A percentile compares a stretch with the other conserved stretches of the same genome.
These are phyloP conservation scores for Alliaria petiolata DNA, from an alignment of 345 rosid genomes.

Conservation along the genomic window DNA sequence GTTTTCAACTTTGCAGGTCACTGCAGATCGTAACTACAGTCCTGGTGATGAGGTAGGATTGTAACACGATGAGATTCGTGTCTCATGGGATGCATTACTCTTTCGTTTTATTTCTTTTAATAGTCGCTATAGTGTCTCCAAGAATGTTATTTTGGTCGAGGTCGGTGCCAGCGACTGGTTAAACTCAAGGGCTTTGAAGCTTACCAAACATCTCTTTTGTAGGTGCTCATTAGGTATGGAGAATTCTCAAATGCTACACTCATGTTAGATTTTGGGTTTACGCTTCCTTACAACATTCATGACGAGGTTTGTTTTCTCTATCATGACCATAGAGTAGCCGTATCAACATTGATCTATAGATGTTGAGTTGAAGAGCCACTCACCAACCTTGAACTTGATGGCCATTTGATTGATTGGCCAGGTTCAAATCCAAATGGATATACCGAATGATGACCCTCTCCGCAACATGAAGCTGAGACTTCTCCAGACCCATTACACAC, in stretches of 20 bases:
- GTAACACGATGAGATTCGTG: background rate
- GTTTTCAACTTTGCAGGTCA: constrained; percentile 48
- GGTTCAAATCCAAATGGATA: constrained; percentile 54
- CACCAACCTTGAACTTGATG: constrained; percentile 6
- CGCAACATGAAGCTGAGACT: constrained; percentile 51
- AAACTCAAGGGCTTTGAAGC: background rate
- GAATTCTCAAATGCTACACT: constrained; percentile 69
- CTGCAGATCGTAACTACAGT: constrained; percentile 67
- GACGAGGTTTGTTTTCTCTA: constrained; percentile 59
- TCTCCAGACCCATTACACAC: constrained; percentile 44
- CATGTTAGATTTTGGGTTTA: constrained; percentile 78
- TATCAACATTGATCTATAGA: constrained; percentile 3
- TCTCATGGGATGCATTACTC: background rate
- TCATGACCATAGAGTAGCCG: background rate
- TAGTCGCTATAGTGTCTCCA: background rate
- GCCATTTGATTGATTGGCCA: constrained; percentile 27
- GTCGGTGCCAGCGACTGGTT: background rate
- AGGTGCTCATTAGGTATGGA: constrained; percentile 76
- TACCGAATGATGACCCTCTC: constrained; percentile 49
- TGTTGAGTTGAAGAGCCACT: background rate
- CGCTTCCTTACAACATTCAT: constrained; percentile 57
- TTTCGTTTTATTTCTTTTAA: background rate
- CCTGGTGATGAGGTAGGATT: constrained; percentile 72
- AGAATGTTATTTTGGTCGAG: background rate
- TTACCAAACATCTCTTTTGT: constrained; percentile 4